Evolutionary conservation across 768 basidiomycete genomes (phyloP), one percentile per base, ranked within the genome.

Genomic region (Lentinus brumalis): DNA sequence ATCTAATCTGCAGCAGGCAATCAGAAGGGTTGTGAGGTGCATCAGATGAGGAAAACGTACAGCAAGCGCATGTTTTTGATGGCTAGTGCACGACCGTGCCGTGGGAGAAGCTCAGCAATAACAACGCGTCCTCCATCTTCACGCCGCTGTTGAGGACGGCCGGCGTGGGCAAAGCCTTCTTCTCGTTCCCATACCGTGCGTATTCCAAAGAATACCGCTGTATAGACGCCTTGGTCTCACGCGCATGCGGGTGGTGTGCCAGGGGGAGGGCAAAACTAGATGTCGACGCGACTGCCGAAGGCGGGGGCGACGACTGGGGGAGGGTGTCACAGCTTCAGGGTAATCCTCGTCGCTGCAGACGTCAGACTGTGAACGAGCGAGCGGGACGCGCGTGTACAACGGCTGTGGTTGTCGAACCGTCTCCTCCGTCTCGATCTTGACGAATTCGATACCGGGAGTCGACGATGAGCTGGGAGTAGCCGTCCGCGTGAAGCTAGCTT

Each of bases 71-170:
- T 58, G 50, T 40, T 59, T 63, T 59, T 63, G 46, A 35, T 35
- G 57, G 41, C 53, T 59, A 56, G 26, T 56, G 54, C 57, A 63
- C 62, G 39, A 83, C 81, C 64, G 80, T 78, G 66, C 86, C 84
- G 49, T 87, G 84, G 68, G 88, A 86, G 77, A 92, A 92, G 71
- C 84, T 85, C 63, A 92, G 79, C 53, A 92, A 77, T 42, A 92
- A 74, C 35, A 89, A 74, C 4, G 90, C 90, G 66, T 92, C 90
- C 72, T 91, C 90, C 53, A 89, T 78, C 68, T 80, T 85, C 62
- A 89, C 83, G 50, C 85, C 85, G 59, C 79, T 81, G 68, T 53
- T 73, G 38, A 61, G 15, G 10, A 45, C 47, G n/a, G 56, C 60
- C 50, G 52, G 29, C 16, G 65, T 26, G 1, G 57, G 4, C 15